A percentile compares a stretch with the other conserved stretches of the same genome.
phyloP scores from a whole-genome alignment of 2,329 filamentous ascomycete species.

The Alternaria arbusti region DNA sequence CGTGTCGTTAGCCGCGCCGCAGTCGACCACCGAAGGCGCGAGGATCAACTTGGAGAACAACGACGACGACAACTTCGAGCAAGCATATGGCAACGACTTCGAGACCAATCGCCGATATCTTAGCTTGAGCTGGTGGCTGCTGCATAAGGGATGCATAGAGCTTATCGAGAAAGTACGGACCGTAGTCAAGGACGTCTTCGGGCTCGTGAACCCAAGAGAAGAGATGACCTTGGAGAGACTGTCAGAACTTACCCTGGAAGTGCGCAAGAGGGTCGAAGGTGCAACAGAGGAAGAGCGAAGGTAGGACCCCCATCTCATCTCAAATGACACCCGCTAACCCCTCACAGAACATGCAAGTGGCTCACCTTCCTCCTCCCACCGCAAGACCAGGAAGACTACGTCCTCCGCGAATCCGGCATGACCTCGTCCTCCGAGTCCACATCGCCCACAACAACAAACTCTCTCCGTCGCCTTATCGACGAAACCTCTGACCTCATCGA shows the following conservation, averaged over 20 bases:
- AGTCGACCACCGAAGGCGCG: constrained; percentile 66
- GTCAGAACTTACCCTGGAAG: constrained; percentile 79
- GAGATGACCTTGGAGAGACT: constrained; percentile 82
- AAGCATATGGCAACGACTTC: constrained; percentile 89
- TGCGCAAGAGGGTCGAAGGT: constrained; percentile 85
- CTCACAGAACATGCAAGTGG: constrained; percentile 69
- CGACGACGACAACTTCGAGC: constrained; percentile 84
- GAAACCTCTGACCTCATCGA: constrained; percentile 96
- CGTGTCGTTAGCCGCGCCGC: constrained; percentile 80
- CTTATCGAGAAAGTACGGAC: constrained; percentile 80
- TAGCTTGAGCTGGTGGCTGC: constrained; percentile 97
- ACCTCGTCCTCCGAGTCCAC: constrained; percentile 49
- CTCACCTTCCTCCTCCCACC: constrained; percentile 83
- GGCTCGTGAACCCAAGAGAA: constrained; percentile 85
- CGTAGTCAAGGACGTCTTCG: constrained; percentile 90
- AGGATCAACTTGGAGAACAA: constrained; percentile 91
- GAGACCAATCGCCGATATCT: constrained; percentile 95
- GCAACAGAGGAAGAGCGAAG: constrained; percentile 67
- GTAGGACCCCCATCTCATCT: constrained; percentile 38
- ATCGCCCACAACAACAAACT: constrained; percentile 54
- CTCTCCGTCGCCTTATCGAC: constrained; percentile 84
- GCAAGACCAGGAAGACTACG: constrained; percentile 76
- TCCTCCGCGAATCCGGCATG: constrained; percentile 86
- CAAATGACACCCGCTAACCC: constrained; percentile 11
- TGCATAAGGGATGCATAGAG: constrained; percentile 87